Base-by-base conservation (phyloP, 768 basidiomycete genomes). In the Russula sp. region DNA sequence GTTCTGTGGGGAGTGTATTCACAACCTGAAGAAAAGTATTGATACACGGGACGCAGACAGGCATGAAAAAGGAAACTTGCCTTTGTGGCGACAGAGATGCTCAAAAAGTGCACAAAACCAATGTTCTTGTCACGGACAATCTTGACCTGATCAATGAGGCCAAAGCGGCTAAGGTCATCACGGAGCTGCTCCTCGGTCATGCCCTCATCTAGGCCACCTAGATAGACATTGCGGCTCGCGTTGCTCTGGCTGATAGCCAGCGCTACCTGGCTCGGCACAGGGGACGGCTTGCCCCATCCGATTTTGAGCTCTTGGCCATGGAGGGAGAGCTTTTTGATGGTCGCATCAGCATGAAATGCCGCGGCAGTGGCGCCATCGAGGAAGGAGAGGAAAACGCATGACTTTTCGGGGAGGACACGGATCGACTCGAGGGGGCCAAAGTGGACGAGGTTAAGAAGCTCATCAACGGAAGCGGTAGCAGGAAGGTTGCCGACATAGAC, bases 71-170 rank as follows among this genome's bases (percentile, higher is more conserved):
- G 18, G 36, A 18, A 7, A 0, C 36, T 34, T 48, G 9, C 93
- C 89, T 98, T 98, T 66, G 90, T 95, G 16, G 97, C 97, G 45
- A 91, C 84, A 22, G 89, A 82, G 72, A 99, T 97, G 73, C 90
- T 93, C 70, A 99, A 78, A 79, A 98, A 98, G 75, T 99, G 97
- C 20, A 99, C 94, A 72, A 99, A 99, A 2, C 95, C 97, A 60
- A 98, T 98, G 70, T 97, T 97, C 82, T 98, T 98, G 78, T 99
- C 97, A 64, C 96, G 78, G 55, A 98, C 97, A 70, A 99, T 98
- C 83, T 99, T 99, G 72, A 99, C 95, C 73, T 98, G 96, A 75
- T 99, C 97, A 69, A 99, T 98, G 34, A 96, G 79, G 22, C 97
- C 97, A 70, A 96, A 99, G 46, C 89, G 81, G 69, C 87, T 87